phyloP scores from a whole-genome alignment of 2,329 filamentous ascomycete species.

The Lachnellula subtilissima region DNA sequence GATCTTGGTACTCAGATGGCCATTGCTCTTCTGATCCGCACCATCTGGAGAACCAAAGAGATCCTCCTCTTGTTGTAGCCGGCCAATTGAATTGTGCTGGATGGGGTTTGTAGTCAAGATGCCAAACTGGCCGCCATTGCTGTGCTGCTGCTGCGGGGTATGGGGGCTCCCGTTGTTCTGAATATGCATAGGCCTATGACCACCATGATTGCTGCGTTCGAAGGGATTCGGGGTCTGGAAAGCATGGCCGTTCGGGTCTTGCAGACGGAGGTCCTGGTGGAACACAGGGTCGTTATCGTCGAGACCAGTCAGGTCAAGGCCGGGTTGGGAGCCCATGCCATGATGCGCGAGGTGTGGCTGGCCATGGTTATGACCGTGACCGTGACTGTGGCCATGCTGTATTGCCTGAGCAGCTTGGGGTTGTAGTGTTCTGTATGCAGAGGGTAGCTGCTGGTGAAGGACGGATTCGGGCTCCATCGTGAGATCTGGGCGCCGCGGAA shows the following conservation, averaged over 20 bases:
- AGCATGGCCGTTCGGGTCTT: constrained; percentile 32
- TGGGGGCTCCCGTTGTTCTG: constrained; percentile 30
- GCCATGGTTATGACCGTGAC: constrained; percentile 13
- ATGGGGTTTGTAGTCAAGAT: constrained; percentile 37
- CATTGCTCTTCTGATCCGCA: constrained; percentile 41
- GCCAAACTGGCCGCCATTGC: constrained; percentile 41
- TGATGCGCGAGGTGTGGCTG: constrained; percentile 30
- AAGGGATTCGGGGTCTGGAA: constrained; percentile 33
- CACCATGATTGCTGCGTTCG: constrained; percentile 29
- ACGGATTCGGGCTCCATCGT: constrained; percentile 29
- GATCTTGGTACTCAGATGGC: constrained; percentile 51
- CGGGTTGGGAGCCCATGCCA: constrained; percentile 33
- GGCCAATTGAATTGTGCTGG: constrained; percentile 31
- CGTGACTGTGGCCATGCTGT: constrained; percentile 25
- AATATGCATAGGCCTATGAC: constrained; percentile 27
- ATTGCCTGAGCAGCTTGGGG: constrained; percentile 31
- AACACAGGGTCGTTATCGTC: constrained; percentile 37
- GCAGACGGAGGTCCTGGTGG: constrained; percentile 35
- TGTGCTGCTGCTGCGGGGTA: constrained; percentile 36
- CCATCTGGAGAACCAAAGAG: constrained; percentile 34
- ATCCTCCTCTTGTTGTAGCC: constrained; percentile 36
- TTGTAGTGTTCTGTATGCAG: constrained; percentile 28
- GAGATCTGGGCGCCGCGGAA: constrained; percentile 22
- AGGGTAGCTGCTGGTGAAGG: constrained; percentile 29
- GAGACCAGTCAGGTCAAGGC: constrained; percentile 37